phyloP scores from a whole-genome alignment of 2,329 filamentous ascomycete genomes.

The Lasiodiplodia sp. region DNA sequence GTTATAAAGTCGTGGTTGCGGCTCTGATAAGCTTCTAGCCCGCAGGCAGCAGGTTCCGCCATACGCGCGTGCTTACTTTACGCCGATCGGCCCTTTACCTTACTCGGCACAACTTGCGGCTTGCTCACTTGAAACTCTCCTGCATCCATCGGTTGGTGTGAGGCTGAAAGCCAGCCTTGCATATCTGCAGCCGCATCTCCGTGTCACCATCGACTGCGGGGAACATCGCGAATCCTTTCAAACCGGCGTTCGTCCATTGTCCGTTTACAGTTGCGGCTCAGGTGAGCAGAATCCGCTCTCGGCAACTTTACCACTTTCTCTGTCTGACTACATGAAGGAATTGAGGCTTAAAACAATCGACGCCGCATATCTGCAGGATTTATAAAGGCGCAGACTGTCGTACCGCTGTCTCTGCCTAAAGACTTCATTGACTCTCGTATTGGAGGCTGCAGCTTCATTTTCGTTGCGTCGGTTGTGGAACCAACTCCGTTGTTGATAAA shows the following conservation, averaged over 20 bases:
- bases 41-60: background rate
- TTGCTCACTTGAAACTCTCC: background rate
- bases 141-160: background rate
- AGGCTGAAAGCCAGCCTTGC: conserved; percentile 8
- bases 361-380: background rate
- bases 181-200: background rate
- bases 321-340: background rate
- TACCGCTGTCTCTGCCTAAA: background rate
- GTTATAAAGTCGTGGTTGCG: background rate
- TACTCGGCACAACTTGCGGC: background rate
- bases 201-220: conserved; percentile 2
- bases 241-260: no score
- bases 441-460: background rate
- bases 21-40: background rate
- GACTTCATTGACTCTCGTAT: background rate
- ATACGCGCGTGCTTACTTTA: background rate
- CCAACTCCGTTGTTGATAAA: background rate
- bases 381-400: no score
- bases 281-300: background rate
- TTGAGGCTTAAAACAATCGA: background rate
- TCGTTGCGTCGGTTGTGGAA: background rate
- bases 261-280: background rate
- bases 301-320: background rate
- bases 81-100: conserved; percentile 8
- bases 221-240: background rate